Evolutionary conservation across 352 stramenopile species (phyloP), one percentile per base, ranked within the genome.

Genomic region (Phytophthora pistaciae): DNA sequence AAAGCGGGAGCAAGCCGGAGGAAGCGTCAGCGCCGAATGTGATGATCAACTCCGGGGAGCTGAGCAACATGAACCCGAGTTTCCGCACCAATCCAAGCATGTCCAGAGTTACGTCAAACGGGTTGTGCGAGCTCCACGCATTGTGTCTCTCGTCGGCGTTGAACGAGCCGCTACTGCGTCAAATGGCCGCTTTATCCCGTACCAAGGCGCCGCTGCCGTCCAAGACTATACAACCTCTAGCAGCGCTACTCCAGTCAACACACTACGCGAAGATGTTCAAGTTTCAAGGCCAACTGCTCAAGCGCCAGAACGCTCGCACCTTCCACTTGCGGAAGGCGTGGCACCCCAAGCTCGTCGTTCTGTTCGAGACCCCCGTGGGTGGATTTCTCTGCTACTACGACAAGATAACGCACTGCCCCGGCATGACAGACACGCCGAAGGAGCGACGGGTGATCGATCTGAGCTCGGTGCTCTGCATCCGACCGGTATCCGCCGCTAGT

Each of bases 311-410:
- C 55, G 70, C 50, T 4, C 78, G 66, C n/a, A 91, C 84, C n/a
- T 89, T 84, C 44, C 79, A 91, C 40, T 29, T 92, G 33, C 80
- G 75, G 1, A 91, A 91, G 36, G 38, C 69, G 14, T 94, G 87
- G 87, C 83, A 77, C 36, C 57, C 60, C 5, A 94, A 94, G 59
- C 74, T 83, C 25, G 76, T 70, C 3, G 81, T 76, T 11, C 53
- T 93, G 3, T 81, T 92, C 7, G 85, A 92, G 50, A 91, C 85
- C 0, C 85, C 87, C 0, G 69, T 93, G 5, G 87, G 87, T 1
- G 79, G 75, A 4, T 91, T 90, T 58, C 68, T 94, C 18, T 91
- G 84, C 68, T 94, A 93, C 56, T 92, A 91, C 61, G 83, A 94
- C 71, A 88, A 88, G 56, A 66, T 91, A 1, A 60, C 77, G 3